These are phyloP conservation scores for Knufia fluminis DNA, from an alignment of 2,329 filamentous ascomycete species.

Conservation along the genomic window DNA sequence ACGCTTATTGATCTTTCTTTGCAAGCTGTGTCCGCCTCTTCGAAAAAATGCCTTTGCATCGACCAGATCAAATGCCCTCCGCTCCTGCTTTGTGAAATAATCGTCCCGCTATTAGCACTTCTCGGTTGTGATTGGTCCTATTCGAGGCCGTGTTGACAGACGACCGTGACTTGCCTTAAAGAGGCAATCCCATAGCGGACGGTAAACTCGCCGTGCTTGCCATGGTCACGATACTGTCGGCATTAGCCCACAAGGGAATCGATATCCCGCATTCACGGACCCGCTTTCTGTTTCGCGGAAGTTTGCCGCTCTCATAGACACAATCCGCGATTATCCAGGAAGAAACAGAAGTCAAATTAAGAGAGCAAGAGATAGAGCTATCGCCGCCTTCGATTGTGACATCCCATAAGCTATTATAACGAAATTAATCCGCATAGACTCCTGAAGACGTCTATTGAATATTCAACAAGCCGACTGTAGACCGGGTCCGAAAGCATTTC, in stretches of 20 bases:
- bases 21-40: no score
- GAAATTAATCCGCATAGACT: no score
- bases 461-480: no score
- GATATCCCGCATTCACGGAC: neutral
- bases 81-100: neutral
- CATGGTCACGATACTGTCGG: neutral
- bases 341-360: neutral
- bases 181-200: neutral
- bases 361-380: neutral
- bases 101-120: no score
- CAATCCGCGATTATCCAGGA: neutral
- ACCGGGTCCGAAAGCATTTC: neutral
- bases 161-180: neutral
- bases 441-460: no score
- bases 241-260: neutral
- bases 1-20: neutral
- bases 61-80: neutral
- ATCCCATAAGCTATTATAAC: no score
- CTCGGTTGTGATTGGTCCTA: no score
- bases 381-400: no score
- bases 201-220: neutral
- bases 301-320: slow-evolving; percentile 3
- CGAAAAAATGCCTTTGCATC: no score
- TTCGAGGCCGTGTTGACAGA: no score
- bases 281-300: slow-evolving; percentile 6